Conservation (phyloP, 257 asterid species). For the Anisodus tanguticus region DNA sequence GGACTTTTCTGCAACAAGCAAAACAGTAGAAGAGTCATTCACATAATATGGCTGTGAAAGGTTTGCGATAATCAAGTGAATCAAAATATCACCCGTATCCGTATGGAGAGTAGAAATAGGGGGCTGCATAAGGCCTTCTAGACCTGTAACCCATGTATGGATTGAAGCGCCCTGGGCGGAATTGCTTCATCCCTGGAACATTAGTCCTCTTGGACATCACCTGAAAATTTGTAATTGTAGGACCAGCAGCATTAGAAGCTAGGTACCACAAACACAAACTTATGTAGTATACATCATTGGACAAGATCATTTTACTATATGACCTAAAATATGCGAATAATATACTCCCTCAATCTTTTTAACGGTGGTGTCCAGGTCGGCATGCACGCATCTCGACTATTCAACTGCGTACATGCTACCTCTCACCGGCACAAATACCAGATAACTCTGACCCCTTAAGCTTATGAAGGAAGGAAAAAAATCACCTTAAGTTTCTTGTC, state of each 20-base stretch:
- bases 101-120: conserved; percentile 73
- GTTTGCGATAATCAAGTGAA: not conserved
- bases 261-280: not conserved
- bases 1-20: conserved; percentile 66
- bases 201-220: conserved; percentile 89
- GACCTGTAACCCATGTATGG: conserved; percentile 64
- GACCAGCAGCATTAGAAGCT: not conserved
- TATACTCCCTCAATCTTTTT: not conserved
- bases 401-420: not conserved
- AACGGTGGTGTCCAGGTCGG: too few relatives aligned
- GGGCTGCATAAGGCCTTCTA: conserved; percentile 73
- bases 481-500: not conserved
- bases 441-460: not conserved
- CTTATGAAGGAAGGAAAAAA: not conserved
- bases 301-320: not conserved
- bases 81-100: conserved; percentile 70
- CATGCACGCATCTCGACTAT: not conserved
- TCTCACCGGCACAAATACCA: not conserved
- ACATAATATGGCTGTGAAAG: not conserved
- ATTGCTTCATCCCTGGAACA: conserved; percentile 97
- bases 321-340: not conserved
- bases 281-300: not conserved
- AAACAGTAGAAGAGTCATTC: not conserved
- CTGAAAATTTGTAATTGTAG: conserved; percentile 39
- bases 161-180: conserved; percentile 70